phyloP scores from a whole-genome alignment of 768 basidiomycete species.

The Mycena galopus region DNA sequence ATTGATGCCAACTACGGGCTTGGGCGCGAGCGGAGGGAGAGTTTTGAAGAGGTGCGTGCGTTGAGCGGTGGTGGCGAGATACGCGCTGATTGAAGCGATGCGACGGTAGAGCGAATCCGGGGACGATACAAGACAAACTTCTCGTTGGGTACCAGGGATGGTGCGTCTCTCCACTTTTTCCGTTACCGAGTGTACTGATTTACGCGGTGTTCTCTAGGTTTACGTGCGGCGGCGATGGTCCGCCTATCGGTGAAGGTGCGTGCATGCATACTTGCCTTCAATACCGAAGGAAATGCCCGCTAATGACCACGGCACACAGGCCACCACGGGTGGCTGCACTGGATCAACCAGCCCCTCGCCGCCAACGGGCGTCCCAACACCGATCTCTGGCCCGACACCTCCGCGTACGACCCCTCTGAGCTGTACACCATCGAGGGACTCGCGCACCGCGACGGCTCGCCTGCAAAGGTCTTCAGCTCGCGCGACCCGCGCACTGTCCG shows the following conservation, averaged over 20 bases:
- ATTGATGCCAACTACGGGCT: constrained; percentile 22
- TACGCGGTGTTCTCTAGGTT: constrained; percentile 63
- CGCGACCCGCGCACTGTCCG: constrained; percentile 81
- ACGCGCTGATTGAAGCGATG: constrained; percentile 11
- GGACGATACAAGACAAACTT: constrained; percentile 87
- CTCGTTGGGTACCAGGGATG: constrained; percentile 92
- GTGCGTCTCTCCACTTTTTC: constrained; percentile 51
- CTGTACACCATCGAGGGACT: constrained; percentile 79
- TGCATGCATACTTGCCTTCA: no score
- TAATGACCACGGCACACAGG: constrained; percentile 46
- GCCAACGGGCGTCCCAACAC: constrained; percentile 78
- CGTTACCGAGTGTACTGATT: not conserved
- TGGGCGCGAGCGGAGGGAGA: constrained; percentile 41
- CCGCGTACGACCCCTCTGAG: constrained; percentile 77
- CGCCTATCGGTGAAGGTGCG: constrained; percentile 72
- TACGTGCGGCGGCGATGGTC: constrained; percentile 77
- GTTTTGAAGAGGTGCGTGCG: constrained; percentile 59
- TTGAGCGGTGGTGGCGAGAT: not conserved
- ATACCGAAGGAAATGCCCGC: no score
- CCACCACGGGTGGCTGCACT: constrained; percentile 91
- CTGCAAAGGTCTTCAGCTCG: constrained; percentile 82
- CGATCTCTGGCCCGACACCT: constrained; percentile 86
- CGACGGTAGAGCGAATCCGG: constrained; percentile 69
- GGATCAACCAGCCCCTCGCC: constrained; percentile 77
- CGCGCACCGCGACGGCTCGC: constrained; percentile 65